Conservation (phyloP, 768 basidiomycete genomes). For the Hebeloma cylindrosporum region DNA sequence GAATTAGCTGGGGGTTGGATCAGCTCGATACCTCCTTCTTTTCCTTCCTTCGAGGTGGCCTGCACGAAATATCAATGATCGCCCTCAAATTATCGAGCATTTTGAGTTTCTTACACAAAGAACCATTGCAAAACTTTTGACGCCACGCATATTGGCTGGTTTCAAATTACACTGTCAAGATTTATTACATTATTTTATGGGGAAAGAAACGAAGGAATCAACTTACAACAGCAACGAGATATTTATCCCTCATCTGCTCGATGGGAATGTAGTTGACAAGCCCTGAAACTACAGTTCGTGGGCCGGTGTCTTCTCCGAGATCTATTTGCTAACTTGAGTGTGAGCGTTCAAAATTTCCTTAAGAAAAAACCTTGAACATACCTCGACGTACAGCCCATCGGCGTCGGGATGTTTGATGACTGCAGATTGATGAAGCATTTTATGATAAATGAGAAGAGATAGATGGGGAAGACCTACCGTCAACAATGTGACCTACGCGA, state of each 20-base stretch:
- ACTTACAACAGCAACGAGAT: conserved; percentile 76
- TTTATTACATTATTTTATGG: not conserved
- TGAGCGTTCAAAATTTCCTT: conserved; percentile 1
- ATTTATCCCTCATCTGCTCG: conserved; percentile 85
- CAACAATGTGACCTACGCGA: conserved; percentile 88
- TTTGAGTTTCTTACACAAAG: conserved; percentile 62
- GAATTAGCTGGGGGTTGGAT: conserved; percentile 84
- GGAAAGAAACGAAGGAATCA: not conserved
- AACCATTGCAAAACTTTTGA: conserved; percentile 98
- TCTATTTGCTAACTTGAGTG: conserved; percentile 77
- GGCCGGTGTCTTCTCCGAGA: conserved; percentile 91
- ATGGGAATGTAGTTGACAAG: conserved; percentile 96
- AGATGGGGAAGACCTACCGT: conserved; percentile 56
- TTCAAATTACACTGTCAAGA: conserved; percentile 81
- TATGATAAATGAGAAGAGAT: not conserved
- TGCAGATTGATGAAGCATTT: conserved; percentile 27
- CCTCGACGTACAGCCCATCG: conserved; percentile 96
- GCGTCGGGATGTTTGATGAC: conserved; percentile 97
- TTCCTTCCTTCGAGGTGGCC: conserved; percentile 90
- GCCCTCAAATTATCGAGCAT: not conserved
- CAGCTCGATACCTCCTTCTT: conserved; percentile 88
- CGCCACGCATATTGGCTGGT: conserved; percentile 94
- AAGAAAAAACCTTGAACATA: conserved; percentile 25
- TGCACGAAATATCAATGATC: conserved; percentile 28
- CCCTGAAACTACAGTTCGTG: conserved; percentile 95